Conservation (phyloP, 768 basidiomycete genomes). For the Termitomyces sp. region DNA sequence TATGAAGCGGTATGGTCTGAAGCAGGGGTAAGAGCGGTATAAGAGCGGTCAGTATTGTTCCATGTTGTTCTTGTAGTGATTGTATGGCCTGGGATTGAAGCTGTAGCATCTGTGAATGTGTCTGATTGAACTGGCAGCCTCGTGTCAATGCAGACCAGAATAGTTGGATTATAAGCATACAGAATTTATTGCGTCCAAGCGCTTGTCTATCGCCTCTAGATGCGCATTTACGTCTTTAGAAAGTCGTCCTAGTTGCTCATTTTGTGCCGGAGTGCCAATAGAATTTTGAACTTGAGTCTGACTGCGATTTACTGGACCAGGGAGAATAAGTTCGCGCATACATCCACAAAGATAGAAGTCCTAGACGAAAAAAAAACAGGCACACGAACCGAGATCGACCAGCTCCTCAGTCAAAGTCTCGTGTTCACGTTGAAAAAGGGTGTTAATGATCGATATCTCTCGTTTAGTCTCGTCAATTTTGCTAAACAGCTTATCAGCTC, state of each 20-base stretch:
- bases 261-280: conserved; percentile 56
- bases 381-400: conserved; percentile 48
- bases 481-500: conserved; percentile 48
- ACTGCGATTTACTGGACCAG: conserved; percentile 51
- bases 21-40: conserved; percentile 59
- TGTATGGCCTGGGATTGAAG: conserved; percentile 55
- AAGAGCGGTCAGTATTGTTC: conserved; percentile 48
- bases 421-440: conserved; percentile 56
- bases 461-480: conserved; percentile 48
- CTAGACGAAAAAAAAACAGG: conserved; percentile 1
- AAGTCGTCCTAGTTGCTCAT: conserved; percentile 31
- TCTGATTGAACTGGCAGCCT: conserved; percentile 40
- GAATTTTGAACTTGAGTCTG: conserved; percentile 59
- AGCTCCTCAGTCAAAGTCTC: conserved; percentile 56
- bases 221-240: conserved; percentile 38
- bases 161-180: conserved; percentile 26
- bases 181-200: conserved; percentile 52
- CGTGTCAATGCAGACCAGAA: neutral
- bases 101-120: conserved; percentile 44
- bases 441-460: conserved; percentile 51
- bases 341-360: conserved; percentile 8
- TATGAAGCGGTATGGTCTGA: conserved; percentile 55
- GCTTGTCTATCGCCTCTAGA: conserved; percentile 47
- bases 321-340: conserved; percentile 8
- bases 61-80: conserved; percentile 61